Evolutionary conservation across 2,329 filamentous ascomycete species (phyloP).

Genomic region (Thielaviopsis punctulata): DNA sequence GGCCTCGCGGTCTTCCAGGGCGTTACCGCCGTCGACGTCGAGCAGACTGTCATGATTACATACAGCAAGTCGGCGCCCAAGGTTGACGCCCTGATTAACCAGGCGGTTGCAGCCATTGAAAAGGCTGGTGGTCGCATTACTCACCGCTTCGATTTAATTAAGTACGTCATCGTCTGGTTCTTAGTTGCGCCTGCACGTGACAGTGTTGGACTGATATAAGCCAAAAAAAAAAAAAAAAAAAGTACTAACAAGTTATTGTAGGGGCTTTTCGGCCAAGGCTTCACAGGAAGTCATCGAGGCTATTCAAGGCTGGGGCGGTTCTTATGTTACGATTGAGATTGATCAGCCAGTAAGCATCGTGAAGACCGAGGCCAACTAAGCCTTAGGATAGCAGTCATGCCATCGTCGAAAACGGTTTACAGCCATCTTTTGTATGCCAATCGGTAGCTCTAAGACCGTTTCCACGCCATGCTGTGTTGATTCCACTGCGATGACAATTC

Average conservation of each 20-base stretch:
- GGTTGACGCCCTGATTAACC: conserved; percentile 46
- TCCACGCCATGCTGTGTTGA: not conserved
- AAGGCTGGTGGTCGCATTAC: conserved; percentile 61
- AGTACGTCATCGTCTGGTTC: conserved; percentile 31
- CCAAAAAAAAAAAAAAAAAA: not conserved
- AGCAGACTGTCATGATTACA: conserved; percentile 62
- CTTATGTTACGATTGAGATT: conserved; percentile 47
- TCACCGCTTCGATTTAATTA: conserved; percentile 53
- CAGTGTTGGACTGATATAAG: not conserved
- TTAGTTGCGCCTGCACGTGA: not conserved
- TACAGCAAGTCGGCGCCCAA: conserved; percentile 51
- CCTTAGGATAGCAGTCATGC: conserved; percentile 1
- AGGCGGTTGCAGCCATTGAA: conserved; percentile 55
- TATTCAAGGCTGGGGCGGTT: conserved; percentile 43
- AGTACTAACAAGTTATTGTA: conserved; percentile 22
- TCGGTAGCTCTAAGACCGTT: not conserved
- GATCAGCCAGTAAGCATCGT: conserved; percentile 47
- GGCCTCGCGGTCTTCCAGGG: conserved; percentile 41
- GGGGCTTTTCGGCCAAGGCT: conserved; percentile 62
- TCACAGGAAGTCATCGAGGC: conserved; percentile 51
- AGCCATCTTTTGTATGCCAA: not conserved
- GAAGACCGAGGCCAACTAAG: conserved; percentile 15
- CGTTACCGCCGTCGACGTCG: conserved; percentile 43
- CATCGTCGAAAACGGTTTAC: not conserved
- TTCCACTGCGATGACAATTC: not conserved